Evolutionary conservation across 257 asterid genomes (phyloP).

Genomic region (Penstemon davidsonii): DNA sequence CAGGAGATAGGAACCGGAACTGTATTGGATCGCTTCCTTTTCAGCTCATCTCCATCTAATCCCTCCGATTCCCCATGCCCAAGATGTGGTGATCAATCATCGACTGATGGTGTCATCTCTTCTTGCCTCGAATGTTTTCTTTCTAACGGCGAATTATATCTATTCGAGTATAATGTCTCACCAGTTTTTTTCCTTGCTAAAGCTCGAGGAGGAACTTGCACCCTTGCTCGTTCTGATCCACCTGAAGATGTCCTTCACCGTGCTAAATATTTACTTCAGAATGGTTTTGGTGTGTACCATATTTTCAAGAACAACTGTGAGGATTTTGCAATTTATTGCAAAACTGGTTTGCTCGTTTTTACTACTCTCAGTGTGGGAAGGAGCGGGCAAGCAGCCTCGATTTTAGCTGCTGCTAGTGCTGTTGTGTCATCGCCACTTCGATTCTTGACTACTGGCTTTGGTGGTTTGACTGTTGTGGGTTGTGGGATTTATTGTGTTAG

Average conservation of each 20-base stretch:
- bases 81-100: constrained; percentile 69
- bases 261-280: constrained; percentile 67
- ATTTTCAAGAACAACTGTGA: constrained; percentile 86
- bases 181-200: constrained; percentile 58
- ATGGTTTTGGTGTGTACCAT: constrained; percentile 75
- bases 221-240: constrained; percentile 71
- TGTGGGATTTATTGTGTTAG: constrained; percentile 68
- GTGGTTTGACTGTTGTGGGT: constrained; percentile 59
- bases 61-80: constrained; percentile 64
- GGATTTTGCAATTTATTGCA: constrained; percentile 88
- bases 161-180: constrained; percentile 59
- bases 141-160: constrained; percentile 61
- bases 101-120: constrained; percentile 61
- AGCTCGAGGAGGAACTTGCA: constrained; percentile 90
- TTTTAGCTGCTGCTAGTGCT: constrained; percentile 66
- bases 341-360: constrained; percentile 72
- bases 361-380: constrained; percentile 61
- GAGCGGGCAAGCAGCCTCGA: constrained; percentile 81
- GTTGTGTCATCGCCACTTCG: constrained; percentile 75
- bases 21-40: constrained; percentile 50
- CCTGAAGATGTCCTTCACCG: constrained; percentile 64
- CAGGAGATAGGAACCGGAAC: constrained; percentile 92
- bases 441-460: constrained; percentile 56
- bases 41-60: constrained; percentile 69
- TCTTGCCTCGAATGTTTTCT: constrained; percentile 94